Evolutionary conservation across 2,329 filamentous ascomycete species (phyloP).

Genomic region (Daldinia sp.): DNA sequence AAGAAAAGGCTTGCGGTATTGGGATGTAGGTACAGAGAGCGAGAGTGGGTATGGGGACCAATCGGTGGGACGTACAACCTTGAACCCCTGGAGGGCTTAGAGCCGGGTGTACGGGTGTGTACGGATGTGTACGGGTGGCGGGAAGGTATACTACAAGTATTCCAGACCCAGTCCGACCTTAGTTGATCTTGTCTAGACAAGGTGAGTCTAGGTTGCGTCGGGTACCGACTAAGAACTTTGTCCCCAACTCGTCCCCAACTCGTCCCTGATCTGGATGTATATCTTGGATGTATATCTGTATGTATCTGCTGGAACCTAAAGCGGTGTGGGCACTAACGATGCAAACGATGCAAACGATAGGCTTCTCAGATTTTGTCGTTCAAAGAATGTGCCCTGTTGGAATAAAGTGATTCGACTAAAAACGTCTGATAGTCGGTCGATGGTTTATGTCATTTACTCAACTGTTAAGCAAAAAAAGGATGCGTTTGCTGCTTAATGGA

Average conservation of each 20-base stretch:
- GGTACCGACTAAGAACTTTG: slow-evolving; percentile 29
- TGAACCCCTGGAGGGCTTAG: slow-evolving; percentile 12
- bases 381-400: slow-evolving; percentile 20
- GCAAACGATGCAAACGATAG: background rate
- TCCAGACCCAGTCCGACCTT: slow-evolving; percentile 2
- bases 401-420: slow-evolving; percentile 13
- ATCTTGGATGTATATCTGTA: too few relatives aligned
- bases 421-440: slow-evolving; percentile 39
- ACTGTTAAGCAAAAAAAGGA: slow-evolving; percentile 26
- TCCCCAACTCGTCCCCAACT: slow-evolving; percentile 24
- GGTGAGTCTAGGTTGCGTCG: slow-evolving; percentile 13
- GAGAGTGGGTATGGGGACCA: slow-evolving; percentile 37
- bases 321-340: slow-evolving; percentile 21
- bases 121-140: slow-evolving; percentile 23
- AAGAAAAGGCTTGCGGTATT: slow-evolving; percentile 20
- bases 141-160: slow-evolving; percentile 26
- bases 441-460: slow-evolving; percentile 24
- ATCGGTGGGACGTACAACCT: slow-evolving; percentile 38
- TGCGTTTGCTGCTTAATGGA: slow-evolving; percentile 6
- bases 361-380: slow-evolving; percentile 14
- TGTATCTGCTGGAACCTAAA: slow-evolving; percentile 8
- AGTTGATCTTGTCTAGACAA: slow-evolving; percentile 15
- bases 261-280: slow-evolving; percentile 3
- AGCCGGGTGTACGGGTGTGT: slow-evolving; percentile 26
- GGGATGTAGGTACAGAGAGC: slow-evolving; percentile 18